Conservation (phyloP, 805 yeast species). For the Blastobotrys peoriensis region DNA sequence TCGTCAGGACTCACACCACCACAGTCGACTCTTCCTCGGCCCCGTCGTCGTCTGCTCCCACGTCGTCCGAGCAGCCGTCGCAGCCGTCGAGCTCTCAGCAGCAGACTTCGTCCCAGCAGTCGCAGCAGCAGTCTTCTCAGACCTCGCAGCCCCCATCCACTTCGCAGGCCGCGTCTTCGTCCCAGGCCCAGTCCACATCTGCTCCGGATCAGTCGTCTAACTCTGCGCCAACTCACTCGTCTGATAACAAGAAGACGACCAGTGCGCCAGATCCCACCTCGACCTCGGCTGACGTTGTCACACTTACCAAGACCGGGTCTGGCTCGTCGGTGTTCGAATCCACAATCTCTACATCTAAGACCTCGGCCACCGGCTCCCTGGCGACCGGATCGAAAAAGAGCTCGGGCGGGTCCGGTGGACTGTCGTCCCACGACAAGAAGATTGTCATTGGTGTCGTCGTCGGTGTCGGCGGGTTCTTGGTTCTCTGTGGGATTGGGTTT, state of each 20-base stretch:
- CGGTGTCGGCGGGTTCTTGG: constrained; percentile 65
- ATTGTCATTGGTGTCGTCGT: constrained; percentile 65
- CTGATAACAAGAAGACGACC: no score
- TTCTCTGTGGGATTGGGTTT: constrained; percentile 34
- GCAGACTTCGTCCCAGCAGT: not conserved
- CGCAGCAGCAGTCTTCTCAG: not conserved
- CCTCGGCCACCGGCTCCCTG: constrained; percentile 20
- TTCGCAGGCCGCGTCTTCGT: not conserved
- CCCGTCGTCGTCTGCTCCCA: not conserved
- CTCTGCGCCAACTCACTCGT: not conserved
- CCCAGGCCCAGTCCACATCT: not conserved
- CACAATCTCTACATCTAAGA: constrained; percentile 6
- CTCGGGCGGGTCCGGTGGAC: constrained; percentile 32
- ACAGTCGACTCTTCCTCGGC: not conserved
- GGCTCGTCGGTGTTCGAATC: not conserved
- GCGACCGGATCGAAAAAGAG: constrained; percentile 20
- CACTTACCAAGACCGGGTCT: not conserved
- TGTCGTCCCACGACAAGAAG: constrained; percentile 44
- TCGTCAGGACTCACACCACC: not conserved
- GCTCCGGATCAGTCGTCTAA: not conserved
- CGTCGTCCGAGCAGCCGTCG: not conserved
- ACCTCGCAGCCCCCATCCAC: not conserved
- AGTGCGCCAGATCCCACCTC: no score
- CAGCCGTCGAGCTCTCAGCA: not conserved
- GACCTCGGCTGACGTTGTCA: not conserved